Evolutionary conservation across 371 early-diverging fungal species (phyloP).

Genomic region (Syncephalastrum monosporum): DNA sequence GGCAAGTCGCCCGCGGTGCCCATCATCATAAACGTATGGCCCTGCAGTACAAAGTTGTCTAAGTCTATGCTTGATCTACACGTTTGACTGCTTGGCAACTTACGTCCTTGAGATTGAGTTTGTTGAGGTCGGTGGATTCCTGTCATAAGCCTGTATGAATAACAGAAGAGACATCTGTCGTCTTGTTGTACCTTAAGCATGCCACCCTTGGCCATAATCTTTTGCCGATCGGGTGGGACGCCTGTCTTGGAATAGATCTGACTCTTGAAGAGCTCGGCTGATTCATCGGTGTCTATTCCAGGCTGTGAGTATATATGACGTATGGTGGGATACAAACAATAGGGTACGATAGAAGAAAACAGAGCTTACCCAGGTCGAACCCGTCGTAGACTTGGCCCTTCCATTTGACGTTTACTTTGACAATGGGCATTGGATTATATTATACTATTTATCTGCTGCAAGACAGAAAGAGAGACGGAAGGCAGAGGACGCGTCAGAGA

Average conservation of each 20-base stretch:
- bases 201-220: conserved; percentile 94
- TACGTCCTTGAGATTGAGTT: conserved; percentile 67
- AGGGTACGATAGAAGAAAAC: not conserved
- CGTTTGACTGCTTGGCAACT: not conserved
- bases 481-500: conserved; percentile 2
- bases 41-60: conserved; percentile 26
- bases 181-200: conserved; percentile 73
- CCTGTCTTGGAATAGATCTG: conserved; percentile 92
- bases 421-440: conserved; percentile 32
- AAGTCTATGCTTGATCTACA: not conserved
- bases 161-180: not conserved
- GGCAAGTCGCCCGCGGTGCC: conserved; percentile 91
- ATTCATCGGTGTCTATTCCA: conserved; percentile 62
- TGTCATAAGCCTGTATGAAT: conserved; percentile 17
- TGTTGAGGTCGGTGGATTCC: conserved; percentile 76
- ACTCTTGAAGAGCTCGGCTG: conserved; percentile 82
- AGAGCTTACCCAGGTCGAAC: conserved; percentile 60
- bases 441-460: not conserved
- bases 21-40: conserved; percentile 86
- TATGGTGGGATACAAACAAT: not conserved
- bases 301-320: not conserved
- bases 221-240: conserved; percentile 92
- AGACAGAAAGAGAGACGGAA: not conserved
- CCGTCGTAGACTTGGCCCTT: conserved; percentile 84
- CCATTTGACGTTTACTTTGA: conserved; percentile 88